A percentile compares a stretch with the other conserved stretches of the same genome.
These are phyloP conservation scores for Fusarium oligoseptatum DNA, from an alignment of 2,329 filamentous ascomycete species.

Conservation along the genomic window DNA sequence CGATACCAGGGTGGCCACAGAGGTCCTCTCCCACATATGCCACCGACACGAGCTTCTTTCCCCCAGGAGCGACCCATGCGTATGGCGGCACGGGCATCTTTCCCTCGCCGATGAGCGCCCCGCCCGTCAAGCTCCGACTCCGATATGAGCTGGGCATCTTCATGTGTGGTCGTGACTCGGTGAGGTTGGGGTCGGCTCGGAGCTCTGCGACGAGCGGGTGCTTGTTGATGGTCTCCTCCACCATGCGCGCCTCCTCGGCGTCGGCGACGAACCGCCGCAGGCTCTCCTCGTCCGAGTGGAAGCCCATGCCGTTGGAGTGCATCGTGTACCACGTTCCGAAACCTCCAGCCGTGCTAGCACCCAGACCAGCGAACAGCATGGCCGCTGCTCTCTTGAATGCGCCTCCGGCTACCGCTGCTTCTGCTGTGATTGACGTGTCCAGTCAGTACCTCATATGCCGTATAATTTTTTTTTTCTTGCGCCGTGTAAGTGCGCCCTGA, in stretches of 20 bases:
- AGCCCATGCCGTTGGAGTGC: constrained; percentile 53
- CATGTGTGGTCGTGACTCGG: constrained; percentile 86
- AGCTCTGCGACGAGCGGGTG: constrained; percentile 82
- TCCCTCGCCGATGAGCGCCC: constrained; percentile 80
- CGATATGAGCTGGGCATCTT: constrained; percentile 82
- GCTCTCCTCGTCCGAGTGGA: constrained; percentile 76
- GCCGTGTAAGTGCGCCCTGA: constrained; percentile 11
- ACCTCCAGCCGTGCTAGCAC: constrained; percentile 50
- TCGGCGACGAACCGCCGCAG: constrained; percentile 72
- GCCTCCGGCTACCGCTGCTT: constrained; percentile 31
- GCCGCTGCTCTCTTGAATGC: constrained; percentile 43
- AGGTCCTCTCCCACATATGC: constrained; percentile 83
- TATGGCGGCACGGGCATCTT: constrained; percentile 86
- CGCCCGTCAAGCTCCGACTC: constrained; percentile 83
- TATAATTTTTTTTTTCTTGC: background rate
- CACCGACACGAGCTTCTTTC: constrained; percentile 78
- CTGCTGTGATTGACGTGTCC: constrained; percentile 10
- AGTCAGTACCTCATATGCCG: constrained; percentile 26
- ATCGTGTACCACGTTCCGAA: constrained; percentile 54
- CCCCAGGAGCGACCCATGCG: constrained; percentile 78
- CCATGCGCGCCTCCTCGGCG: constrained; percentile 67
- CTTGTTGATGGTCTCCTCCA: constrained; percentile 80
- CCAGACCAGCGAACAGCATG: constrained; percentile 48
- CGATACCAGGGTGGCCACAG: constrained; percentile 90
- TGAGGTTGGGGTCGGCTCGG: constrained; percentile 74